Conservation (phyloP, 495 filamentous ascomycete species). For the Clavariopsis aquatica region DNA sequence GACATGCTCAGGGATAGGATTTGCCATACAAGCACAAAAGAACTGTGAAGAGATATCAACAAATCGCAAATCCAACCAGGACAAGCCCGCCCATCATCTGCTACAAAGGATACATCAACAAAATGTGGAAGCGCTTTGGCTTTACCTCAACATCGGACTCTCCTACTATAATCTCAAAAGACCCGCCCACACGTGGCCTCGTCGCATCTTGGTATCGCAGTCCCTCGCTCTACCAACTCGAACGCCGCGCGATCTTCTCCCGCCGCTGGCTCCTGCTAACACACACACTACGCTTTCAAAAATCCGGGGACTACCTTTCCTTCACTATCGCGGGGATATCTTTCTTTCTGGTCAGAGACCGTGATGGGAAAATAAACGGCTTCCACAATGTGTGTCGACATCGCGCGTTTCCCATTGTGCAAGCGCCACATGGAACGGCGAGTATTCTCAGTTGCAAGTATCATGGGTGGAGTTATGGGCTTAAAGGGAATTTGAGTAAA, state of each 20-base stretch:
- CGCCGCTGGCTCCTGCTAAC: not conserved
- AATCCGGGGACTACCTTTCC: not conserved
- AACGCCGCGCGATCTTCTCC: not conserved
- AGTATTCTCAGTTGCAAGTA: slow-evolving; percentile 60
- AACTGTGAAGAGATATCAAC: too few species aligned
- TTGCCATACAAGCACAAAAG: too few species aligned
- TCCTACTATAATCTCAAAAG: not conserved
- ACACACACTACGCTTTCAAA: not conserved
- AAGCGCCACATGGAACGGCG: slow-evolving; percentile 51
- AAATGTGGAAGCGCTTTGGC: slow-evolving; percentile 41
- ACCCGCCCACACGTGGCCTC: slow-evolving; percentile 47
- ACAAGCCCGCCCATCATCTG: too few species aligned
- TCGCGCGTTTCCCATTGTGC: slow-evolving; percentile 58
- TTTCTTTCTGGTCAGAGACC: not conserved
- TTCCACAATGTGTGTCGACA: slow-evolving; percentile 64
- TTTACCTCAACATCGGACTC: slow-evolving; percentile 43
- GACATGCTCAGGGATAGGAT: too few species aligned
- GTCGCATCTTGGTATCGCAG: not conserved
- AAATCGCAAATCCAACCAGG: too few species aligned
- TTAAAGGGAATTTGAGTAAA: slow-evolving; percentile 57
- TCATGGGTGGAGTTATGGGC: slow-evolving; percentile 65
- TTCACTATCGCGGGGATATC: not conserved
- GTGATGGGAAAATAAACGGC: slow-evolving; percentile 54
- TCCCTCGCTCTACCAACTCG: not conserved
- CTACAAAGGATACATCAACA: not conserved